Percentiles rank a stretch among this genome's conserved stretches.
Evolutionary conservation across 345 rosid genomes (phyloP).

Genomic region (Eucalyptus marginata): DNA sequence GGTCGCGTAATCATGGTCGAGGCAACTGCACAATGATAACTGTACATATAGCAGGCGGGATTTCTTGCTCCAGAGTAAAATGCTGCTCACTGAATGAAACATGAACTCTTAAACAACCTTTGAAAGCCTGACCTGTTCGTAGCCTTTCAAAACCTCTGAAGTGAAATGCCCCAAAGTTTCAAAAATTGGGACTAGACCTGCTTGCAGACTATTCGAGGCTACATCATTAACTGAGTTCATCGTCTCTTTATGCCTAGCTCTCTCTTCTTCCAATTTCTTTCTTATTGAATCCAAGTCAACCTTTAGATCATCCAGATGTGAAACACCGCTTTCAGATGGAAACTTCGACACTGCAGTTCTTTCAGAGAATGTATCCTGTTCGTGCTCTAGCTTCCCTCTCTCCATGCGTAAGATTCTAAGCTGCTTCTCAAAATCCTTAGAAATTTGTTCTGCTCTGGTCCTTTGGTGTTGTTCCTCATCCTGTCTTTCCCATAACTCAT

Average conservation of each 20-base stretch:
- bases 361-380: conserved; percentile 47
- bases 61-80: background rate
- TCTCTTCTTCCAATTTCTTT: conserved; percentile 65
- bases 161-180: conserved; percentile 71
- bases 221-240: conserved; percentile 58
- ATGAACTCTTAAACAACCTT: background rate
- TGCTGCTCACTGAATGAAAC: background rate
- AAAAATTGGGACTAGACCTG: conserved; percentile 78
- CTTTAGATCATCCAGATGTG: conserved; percentile 69
- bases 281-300: conserved; percentile 86
- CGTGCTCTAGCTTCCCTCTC: conserved; percentile 46
- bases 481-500: conserved; percentile 76
- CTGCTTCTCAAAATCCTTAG: conserved; percentile 71
- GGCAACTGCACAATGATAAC: background rate
- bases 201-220: conserved; percentile 72
- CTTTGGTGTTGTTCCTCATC: conserved; percentile 75
- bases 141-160: conserved; percentile 68
- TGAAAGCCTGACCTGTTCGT: conserved; percentile 40
- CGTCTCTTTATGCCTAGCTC: conserved; percentile 65
- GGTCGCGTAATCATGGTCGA: background rate
- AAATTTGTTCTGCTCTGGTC: conserved; percentile 66
- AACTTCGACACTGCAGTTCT: conserved; percentile 44
- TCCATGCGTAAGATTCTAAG: conserved; percentile 43
- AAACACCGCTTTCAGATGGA: conserved; percentile 51
- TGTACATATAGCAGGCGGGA: background rate